phyloP scores from a whole-genome alignment of 169 alveolate genomes.

The Cryptosporidium sp. region DNA sequence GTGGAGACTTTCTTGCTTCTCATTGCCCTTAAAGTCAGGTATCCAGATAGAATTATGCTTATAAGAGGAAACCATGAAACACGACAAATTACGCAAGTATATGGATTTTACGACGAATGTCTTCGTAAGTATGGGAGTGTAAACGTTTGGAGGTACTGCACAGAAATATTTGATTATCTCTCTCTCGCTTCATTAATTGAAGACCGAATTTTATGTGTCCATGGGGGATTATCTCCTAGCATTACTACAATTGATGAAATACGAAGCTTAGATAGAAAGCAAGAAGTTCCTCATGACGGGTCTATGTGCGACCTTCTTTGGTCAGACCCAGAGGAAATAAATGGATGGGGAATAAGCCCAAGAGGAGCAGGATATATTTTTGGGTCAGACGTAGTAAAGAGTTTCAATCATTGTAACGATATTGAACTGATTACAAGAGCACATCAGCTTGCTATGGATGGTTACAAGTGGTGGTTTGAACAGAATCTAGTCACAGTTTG shows the following conservation, averaged over 20 bases:
- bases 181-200: constrained; percentile 97
- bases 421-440: constrained; percentile 98
- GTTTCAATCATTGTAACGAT: constrained; percentile 94
- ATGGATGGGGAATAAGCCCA: constrained; percentile 99
- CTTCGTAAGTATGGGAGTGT: constrained; percentile 97
- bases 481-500: constrained; percentile 91
- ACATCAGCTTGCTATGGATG: constrained; percentile 99
- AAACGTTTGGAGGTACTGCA: constrained; percentile 97
- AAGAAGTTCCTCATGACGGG: constrained; percentile 99
- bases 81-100: constrained; percentile 97
- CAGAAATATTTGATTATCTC: constrained; percentile 98
- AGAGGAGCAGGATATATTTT: constrained; percentile 99
- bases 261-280: constrained; percentile 92
- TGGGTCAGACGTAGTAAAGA: constrained; percentile 97
- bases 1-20: constrained; percentile 98
- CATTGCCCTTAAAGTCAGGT: constrained; percentile 95
- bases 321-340: constrained; percentile 99
- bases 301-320: constrained; percentile 99
- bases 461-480: constrained; percentile 94
- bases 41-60: constrained; percentile 95
- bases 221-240: constrained; percentile 98
- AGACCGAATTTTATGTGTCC: constrained; percentile 96
- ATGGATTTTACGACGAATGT: constrained; percentile 99
- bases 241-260: constrained; percentile 94
- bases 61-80: constrained; percentile 99